A percentile compares a stretch with the other conserved stretches of the same genome.
Conservation (phyloP, 1,139 yeast genomes). For the Maudiozyma humilis region DNA sequence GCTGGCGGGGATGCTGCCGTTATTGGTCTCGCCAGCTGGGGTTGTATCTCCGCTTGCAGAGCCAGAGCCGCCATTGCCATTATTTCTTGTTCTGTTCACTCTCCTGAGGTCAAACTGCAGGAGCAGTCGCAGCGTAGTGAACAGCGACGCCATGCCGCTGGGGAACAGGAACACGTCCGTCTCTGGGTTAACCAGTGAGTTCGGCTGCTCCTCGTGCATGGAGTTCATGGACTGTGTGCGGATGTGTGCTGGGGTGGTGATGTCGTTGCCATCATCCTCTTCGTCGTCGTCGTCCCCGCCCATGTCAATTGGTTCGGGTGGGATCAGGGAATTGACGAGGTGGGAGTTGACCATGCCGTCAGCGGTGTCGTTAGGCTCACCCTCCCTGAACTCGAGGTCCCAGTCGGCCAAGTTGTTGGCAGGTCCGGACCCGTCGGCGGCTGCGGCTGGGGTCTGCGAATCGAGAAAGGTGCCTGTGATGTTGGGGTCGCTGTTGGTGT, state of each 20-base stretch:
- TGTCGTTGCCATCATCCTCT: background rate
- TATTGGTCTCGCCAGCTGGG: background rate
- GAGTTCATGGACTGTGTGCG: background rate
- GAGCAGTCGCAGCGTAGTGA: constrained; percentile 66
- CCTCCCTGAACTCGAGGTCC: constrained; percentile 5
- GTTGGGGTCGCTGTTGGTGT: constrained; percentile 3
- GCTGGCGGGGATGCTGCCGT: background rate
- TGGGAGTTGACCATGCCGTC: background rate
- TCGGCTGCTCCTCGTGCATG: background rate
- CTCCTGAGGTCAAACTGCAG: constrained; percentile 34
- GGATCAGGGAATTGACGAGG: constrained; percentile 13
- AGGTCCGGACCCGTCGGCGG: too few species aligned
- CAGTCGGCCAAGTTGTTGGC: constrained; percentile 5
- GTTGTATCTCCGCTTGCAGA: constrained; percentile 1
- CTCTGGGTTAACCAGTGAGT: constrained; percentile 17
- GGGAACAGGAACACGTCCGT: constrained; percentile 75
- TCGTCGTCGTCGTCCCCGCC: constrained; percentile 4
- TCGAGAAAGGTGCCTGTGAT: constrained; percentile 4
- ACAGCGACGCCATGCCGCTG: constrained; percentile 89
- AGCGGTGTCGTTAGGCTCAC: constrained; percentile 14
- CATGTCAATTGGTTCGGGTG: constrained; percentile 24
- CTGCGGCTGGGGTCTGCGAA: constrained; percentile 1
- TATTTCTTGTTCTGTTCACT: constrained; percentile 21
- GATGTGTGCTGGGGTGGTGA: background rate
- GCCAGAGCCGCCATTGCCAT: constrained; percentile 5